phyloP scores from a whole-genome alignment of 106 monocot species.

The Dendrobium huoshanense region DNA sequence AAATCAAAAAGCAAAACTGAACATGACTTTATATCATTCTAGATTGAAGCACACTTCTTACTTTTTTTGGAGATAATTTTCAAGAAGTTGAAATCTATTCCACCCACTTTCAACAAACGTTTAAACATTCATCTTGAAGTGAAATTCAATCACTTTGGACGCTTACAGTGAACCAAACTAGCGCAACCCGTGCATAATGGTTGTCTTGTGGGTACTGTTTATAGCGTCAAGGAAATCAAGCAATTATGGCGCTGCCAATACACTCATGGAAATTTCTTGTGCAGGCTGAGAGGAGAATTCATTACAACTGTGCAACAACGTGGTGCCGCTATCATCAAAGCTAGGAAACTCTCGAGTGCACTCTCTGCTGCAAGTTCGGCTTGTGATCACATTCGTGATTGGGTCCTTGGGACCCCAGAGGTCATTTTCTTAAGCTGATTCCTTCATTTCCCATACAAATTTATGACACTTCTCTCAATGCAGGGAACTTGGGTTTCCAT shows the following conservation, averaged over 20 bases:
- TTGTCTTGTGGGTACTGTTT: too few species aligned
- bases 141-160: too few species aligned
- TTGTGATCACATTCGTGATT: conserved; percentile 70
- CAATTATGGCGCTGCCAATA: neutral
- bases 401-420: conserved; percentile 61
- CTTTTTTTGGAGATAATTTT: neutral
- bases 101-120: too few species aligned
- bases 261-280: neutral
- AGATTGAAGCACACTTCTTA: neutral
- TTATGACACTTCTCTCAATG: neutral
- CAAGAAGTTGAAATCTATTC: too few species aligned
- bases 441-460: neutral
- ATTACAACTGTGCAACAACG: conserved; percentile 54
- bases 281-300: conserved; percentile 54
- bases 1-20: too few species aligned
- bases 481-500: conserved; percentile 74
- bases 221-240: neutral
- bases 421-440: conserved; percentile 13
- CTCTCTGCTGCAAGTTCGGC: conserved; percentile 63
- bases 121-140: too few species aligned
- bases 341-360: conserved; percentile 57
- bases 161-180: too few species aligned
- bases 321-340: conserved; percentile 60
- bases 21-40: too few species aligned
- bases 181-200: too few species aligned